Percentiles rank a stretch among this genome's conserved stretches.
Conservation (phyloP, 1,284 basidiomycete species). For the Pseudomicrostroma phylloplanum region DNA sequence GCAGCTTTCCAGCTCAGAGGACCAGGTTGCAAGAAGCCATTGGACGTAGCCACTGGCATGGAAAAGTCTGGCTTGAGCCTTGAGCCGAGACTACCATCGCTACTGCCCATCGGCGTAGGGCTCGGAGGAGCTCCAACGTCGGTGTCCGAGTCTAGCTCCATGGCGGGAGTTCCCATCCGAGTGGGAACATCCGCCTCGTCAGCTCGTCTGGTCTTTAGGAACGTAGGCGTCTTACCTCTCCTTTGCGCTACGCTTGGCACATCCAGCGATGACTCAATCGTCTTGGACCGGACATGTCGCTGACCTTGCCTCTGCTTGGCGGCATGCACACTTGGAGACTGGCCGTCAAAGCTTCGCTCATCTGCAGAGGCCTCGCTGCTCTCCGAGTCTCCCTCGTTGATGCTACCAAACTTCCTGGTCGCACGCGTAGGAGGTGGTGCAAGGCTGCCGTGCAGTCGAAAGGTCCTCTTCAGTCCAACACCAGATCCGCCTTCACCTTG, state of each 20-base stretch:
- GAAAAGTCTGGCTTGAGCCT: too few species aligned
- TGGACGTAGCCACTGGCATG: too few species aligned
- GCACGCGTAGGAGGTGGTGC: too few species aligned
- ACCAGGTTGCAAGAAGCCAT: too few species aligned
- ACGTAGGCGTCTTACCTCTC: not conserved
- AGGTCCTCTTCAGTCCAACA: too few species aligned
- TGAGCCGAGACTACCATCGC: too few species aligned
- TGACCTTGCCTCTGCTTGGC: not conserved
- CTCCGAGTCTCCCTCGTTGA: not conserved
- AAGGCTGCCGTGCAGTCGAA: not conserved
- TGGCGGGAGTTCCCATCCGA: not conserved
- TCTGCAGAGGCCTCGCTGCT: constrained; percentile 3
- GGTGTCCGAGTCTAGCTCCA: constrained; percentile 27
- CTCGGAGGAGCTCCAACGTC: constrained; percentile 25
- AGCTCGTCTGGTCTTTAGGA: not conserved
- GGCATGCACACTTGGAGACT: not conserved
- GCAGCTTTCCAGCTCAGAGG: too few species aligned
- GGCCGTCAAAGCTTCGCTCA: not conserved
- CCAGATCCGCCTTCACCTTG: not conserved
- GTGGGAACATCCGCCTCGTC: not conserved
- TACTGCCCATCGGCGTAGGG: constrained; percentile 20
- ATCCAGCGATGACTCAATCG: not conserved
- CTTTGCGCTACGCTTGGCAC: not conserved
- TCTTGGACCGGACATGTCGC: constrained; percentile 3
- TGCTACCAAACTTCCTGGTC: not conserved